Evolutionary conservation across 257 asterid species (phyloP).

Genomic region (Solanum etuberosum): DNA sequence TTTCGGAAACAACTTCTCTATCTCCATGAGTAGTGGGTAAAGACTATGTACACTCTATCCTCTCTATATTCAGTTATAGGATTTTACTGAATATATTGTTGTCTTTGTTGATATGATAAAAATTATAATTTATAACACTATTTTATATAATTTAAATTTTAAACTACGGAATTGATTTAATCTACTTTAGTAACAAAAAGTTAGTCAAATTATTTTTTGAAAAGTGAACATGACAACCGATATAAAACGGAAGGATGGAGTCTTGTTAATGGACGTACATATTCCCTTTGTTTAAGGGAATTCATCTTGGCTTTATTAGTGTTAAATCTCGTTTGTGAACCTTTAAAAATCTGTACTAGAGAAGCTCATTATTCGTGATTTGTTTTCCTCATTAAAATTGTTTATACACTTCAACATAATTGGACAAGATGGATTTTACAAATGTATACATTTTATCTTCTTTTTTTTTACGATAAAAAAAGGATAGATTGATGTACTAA

Average conservation of each 20-base stretch:
- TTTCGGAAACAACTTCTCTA: no score
- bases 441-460: neutral
- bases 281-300: neutral
- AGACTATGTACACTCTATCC: neutral
- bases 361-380: neutral
- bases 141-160: neutral
- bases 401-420: neutral
- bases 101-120: neutral
- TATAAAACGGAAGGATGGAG: neutral
- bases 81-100: no score
- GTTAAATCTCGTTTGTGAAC: neutral
- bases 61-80: no score
- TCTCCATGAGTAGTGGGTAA: neutral
- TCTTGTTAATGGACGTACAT: neutral
- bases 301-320: neutral
- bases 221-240: neutral
- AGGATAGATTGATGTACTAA: neutral
- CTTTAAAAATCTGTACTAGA: neutral
- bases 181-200: neutral
- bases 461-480: neutral
- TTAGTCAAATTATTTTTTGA: neutral
- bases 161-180: neutral
- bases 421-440: neutral
- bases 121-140: neutral
- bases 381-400: neutral